phyloP scores from a whole-genome alignment of 2,329 filamentous ascomycete genomes.

The Dothideomycetes sp. region DNA sequence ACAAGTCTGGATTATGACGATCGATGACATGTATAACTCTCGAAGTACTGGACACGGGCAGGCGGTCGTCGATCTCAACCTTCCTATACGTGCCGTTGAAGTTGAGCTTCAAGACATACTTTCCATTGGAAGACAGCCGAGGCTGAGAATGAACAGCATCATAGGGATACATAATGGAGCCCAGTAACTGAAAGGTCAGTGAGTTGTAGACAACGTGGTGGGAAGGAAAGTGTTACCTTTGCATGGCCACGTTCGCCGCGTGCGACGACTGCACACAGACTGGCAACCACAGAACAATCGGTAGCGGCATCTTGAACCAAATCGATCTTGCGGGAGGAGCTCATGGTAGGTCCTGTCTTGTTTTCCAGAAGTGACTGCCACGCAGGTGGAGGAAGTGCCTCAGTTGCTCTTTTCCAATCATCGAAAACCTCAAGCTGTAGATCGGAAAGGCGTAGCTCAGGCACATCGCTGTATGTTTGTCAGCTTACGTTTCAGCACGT shows the following conservation, averaged over 20 bases:
- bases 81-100: constrained; percentile 91
- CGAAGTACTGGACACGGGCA: constrained; percentile 67
- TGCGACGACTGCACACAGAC: constrained; percentile 72
- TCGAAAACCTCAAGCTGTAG: constrained; percentile 68
- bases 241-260: constrained; percentile 59
- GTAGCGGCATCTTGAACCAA: constrained; percentile 92
- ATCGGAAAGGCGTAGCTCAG: constrained; percentile 61
- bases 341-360: constrained; percentile 45
- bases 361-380: constrained; percentile 26
- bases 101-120: constrained; percentile 84
- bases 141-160: constrained; percentile 51
- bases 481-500: neutral
- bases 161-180: constrained; percentile 66
- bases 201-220: neutral
- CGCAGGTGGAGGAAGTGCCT: constrained; percentile 49
- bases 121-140: constrained; percentile 64
- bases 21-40: constrained; percentile 82
- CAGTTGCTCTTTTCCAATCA: constrained; percentile 69
- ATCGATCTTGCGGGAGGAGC: constrained; percentile 54
- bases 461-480: constrained; percentile 49
- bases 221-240: too few species aligned
- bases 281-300: constrained; percentile 94
- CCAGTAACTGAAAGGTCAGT: constrained; percentile 48
- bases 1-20: constrained; percentile 64
- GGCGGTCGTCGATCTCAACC: constrained; percentile 78